Evolutionary conservation across 208 protist species (phyloP), one percentile per base, ranked within the genome.

Genomic region (Vickermania ingenoplastis): DNA sequence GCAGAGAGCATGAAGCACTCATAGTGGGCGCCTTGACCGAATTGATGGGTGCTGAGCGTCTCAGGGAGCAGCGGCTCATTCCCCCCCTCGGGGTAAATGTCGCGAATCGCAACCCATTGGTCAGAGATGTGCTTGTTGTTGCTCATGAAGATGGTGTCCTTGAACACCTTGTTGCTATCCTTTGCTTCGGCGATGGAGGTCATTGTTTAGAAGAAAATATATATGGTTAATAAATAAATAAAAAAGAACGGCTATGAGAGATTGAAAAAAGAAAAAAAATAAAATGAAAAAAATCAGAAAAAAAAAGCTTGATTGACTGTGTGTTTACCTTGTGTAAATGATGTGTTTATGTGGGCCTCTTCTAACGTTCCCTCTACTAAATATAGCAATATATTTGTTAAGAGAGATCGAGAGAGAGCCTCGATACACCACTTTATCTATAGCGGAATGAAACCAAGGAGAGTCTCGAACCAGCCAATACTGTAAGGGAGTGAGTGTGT

Each of bases 1-100:
- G 84, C 69, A 3, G 84, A 83, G 1, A 86, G 72, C 77, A 86
- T 86, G 60, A 89, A 89, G 66, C 85, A 92, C 60, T 89, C 81
- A 55, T 77, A 92, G 79, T 92, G 85, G 53, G 83, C 80, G 24
- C 85, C 81, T 53, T 92, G 81, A 22, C 71, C 72, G 52, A 92
- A 89, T 62, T 89, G 81, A 25, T 84, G 81, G 31, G 78, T 67
- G 22, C 69, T 75, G 57, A 92, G 68, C 0, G 58, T 73, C 21
- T 77, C 49, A 2, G 81, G 81, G 22, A 92, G 75, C 29, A 92
- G 73, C 25, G 85, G 75, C 52, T 80, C 57, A 13, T 62, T 54
- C 0, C 45, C 45, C 1, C 85, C 85, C 1, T 53, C 53, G 7
- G 85, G 81, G 59, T 92, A 92, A 52, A 92, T 52, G 0, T 92